Conservation (phyloP, 2,329 filamentous ascomycete genomes). For the Myriosclerotinia scirpicola region DNA sequence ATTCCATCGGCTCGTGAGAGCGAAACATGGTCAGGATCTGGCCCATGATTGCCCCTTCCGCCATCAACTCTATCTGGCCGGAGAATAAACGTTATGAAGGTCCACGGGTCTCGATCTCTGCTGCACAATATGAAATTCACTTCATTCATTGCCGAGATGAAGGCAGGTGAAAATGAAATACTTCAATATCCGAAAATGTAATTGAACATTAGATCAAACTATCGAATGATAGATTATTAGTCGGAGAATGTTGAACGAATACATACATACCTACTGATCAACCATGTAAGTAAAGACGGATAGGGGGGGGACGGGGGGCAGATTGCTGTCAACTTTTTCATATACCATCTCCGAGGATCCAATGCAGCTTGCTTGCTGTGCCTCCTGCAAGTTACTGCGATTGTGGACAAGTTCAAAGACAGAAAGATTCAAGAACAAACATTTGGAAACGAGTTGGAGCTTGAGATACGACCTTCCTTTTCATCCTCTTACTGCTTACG, state of each 20-base stretch:
- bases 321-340: not conserved
- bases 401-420: not conserved
- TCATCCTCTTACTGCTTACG: conserved; percentile 7
- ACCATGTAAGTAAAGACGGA: no score
- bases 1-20: not conserved
- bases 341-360: no score
- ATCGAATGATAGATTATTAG: not conserved
- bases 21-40: conserved; percentile 8
- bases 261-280: not conserved
- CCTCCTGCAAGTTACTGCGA: not conserved
- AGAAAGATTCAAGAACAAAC: not conserved
- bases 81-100: conserved; percentile 6
- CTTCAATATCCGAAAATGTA: conserved; percentile 5
- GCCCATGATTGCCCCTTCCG: conserved; percentile 5
- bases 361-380: not conserved
- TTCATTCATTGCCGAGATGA: conserved; percentile 12
- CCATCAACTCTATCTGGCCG: not conserved
- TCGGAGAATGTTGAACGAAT: not conserved
- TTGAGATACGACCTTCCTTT: conserved; percentile 18
- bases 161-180: not conserved
- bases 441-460: not conserved
- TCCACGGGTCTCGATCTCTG: not conserved
- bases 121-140: conserved; percentile 13
- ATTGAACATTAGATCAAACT: not conserved
- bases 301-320: not conserved